These are phyloP conservation scores for Fraxinus greggii DNA, from an alignment of 305 asterid genomes.

Conservation along the genomic window DNA sequence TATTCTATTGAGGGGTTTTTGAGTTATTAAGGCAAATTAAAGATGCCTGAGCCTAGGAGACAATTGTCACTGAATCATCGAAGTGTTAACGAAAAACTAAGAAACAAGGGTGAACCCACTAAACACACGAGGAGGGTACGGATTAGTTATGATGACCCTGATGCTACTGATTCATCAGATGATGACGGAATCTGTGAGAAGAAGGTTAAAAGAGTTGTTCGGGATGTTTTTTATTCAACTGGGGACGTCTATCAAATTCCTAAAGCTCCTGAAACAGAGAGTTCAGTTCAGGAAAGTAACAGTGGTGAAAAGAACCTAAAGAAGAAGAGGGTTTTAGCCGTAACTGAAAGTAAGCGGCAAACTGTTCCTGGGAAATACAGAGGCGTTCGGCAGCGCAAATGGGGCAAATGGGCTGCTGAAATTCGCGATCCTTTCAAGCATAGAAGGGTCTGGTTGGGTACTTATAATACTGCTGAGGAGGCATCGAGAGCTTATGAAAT, in stretches of 20 bases:
- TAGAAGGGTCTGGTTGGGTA: constrained; percentile 83
- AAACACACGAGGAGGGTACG: constrained; percentile 47
- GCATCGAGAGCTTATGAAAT: constrained; percentile 71
- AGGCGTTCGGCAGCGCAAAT: constrained; percentile 78
- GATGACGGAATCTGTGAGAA: constrained; percentile 43
- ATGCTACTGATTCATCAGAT: constrained; percentile 88
- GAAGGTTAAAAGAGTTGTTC: constrained; percentile 50
- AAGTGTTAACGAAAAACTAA: constrained; percentile 25
- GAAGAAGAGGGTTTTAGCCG: constrained; percentile 26
- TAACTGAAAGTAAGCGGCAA: not conserved
- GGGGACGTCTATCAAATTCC: not conserved
- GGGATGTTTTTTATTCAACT: constrained; percentile 40
- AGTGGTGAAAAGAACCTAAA: constrained; percentile 35
- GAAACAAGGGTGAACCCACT: constrained; percentile 22
- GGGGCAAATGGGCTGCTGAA: constrained; percentile 99
- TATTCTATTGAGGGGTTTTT: constrained; percentile 32
- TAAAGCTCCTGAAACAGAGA: constrained; percentile 28
- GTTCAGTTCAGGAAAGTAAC: constrained; percentile 54
- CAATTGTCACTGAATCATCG: constrained; percentile 27
- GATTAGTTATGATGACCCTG: constrained; percentile 66
- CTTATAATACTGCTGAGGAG: constrained; percentile 64
- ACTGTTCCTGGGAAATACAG: constrained; percentile 35
- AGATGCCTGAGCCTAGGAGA: constrained; percentile 44
- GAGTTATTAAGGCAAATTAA: not conserved
- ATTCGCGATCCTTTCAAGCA: constrained; percentile 71